These are phyloP conservation scores for Oryza meyeriana DNA, from an alignment of 176 grass and related monocot species.

Conservation along the genomic window DNA sequence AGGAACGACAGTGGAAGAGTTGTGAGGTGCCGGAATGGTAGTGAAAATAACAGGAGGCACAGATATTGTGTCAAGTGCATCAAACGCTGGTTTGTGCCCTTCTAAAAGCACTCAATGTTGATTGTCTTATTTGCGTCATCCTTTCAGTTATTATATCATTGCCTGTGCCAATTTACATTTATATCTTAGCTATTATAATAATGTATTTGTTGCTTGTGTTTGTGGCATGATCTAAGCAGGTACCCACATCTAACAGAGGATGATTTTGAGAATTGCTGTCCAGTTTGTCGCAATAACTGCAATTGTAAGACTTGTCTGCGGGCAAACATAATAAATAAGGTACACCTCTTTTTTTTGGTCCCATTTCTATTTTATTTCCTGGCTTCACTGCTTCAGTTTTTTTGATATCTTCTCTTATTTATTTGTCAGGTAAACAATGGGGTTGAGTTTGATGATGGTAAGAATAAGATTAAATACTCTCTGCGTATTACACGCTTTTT, in stretches of 20 bases:
- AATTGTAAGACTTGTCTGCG: conserved; percentile 63
- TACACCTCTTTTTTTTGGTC: neutral
- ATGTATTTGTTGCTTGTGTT: neutral
- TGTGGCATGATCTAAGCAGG: conserved; percentile 31
- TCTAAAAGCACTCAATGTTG: neutral
- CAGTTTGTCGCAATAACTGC: conserved; percentile 45
- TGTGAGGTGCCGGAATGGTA: conserved; percentile 46
- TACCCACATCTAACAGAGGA: conserved; percentile 57
- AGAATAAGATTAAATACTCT: conserved; percentile 35
- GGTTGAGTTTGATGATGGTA: conserved; percentile 9
- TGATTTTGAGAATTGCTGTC: conserved; percentile 39
- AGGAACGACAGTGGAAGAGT: conserved; percentile 60
- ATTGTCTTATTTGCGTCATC: neutral
- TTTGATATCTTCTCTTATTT: neutral
- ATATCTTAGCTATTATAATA: neutral
- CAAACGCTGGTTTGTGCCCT: conserved; percentile 48
- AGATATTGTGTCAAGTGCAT: conserved; percentile 73
- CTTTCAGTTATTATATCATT: neutral
- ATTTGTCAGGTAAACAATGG: conserved; percentile 14
- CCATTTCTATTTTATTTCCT: neutral
- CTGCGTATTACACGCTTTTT: conserved; percentile 24
- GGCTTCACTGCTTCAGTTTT: neutral
- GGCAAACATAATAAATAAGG: neutral
- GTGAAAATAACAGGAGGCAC: neutral
- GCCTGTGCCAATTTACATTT: neutral